These are phyloP conservation scores for Boletales sp. DNA, from an alignment of 768 basidiomycete species.

Conservation along the genomic window DNA sequence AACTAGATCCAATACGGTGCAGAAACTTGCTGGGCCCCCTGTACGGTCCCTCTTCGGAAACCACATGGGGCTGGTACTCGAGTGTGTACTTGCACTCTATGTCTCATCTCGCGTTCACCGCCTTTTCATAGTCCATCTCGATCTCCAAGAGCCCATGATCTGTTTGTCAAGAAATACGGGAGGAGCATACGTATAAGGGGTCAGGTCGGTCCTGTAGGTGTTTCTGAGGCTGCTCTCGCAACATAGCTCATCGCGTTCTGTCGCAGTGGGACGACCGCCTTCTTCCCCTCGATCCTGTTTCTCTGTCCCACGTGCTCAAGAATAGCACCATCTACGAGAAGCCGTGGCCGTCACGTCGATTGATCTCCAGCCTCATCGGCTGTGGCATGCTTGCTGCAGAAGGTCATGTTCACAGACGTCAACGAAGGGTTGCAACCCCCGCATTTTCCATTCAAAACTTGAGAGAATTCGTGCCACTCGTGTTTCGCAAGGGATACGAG, in stretches of 20 bases:
- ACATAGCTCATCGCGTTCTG: conserved; percentile 7
- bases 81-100: conserved; percentile 47
- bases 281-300: conserved; percentile 70
- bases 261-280: conserved; percentile 75
- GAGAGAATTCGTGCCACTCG: conserved; percentile 65
- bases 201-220: conserved; percentile 57
- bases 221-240: background rate
- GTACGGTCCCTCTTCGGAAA: conserved; percentile 44
- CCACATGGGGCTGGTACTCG: conserved; percentile 54
- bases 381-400: conserved; percentile 81
- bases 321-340: conserved; percentile 76
- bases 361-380: conserved; percentile 78
- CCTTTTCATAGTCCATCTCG: conserved; percentile 41
- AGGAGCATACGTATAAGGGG: conserved; percentile 69
- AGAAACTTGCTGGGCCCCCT: conserved; percentile 59
- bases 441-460: conserved; percentile 81
- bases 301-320: conserved; percentile 71
- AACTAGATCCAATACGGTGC: conserved; percentile 42
- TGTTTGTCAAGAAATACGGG: conserved; percentile 57
- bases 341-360: conserved; percentile 71
- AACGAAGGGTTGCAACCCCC: conserved; percentile 71
- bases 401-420: conserved; percentile 74
- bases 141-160: conserved; percentile 53
- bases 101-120: background rate
- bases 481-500: conserved; percentile 64